Conservation (phyloP, 352 stramenopile genomes). For the Pythium volutum region DNA sequence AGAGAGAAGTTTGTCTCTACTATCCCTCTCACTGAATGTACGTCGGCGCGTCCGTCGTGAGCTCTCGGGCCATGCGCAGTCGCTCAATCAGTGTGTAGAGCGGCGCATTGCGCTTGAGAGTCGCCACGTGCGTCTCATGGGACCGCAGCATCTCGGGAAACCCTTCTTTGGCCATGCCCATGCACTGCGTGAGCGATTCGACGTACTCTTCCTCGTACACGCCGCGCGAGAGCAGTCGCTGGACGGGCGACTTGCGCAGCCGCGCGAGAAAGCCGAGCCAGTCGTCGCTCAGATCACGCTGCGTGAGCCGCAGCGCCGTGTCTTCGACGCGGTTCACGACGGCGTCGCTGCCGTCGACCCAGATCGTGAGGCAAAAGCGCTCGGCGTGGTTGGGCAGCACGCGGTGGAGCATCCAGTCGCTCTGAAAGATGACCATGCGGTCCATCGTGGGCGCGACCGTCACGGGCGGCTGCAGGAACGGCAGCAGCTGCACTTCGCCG, state of each 20-base stretch:
- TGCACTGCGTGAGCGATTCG: constrained; percentile 69
- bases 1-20: constrained; percentile 6
- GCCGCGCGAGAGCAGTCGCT: constrained; percentile 68
- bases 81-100: constrained; percentile 49
- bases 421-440: constrained; percentile 66
- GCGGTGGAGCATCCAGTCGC: constrained; percentile 70
- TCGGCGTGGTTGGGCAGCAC: constrained; percentile 50
- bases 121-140: constrained; percentile 60
- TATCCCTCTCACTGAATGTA: constrained; percentile 27
- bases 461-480: constrained; percentile 58
- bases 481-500: constrained; percentile 73
- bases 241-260: constrained; percentile 53
- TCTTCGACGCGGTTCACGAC: constrained; percentile 53
- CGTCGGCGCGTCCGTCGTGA: constrained; percentile 35
- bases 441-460: constrained; percentile 71
- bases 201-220: constrained; percentile 78
- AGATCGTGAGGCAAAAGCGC: constrained; percentile 67
- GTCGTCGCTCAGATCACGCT: constrained; percentile 48
- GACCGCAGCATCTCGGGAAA: constrained; percentile 59
- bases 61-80: constrained; percentile 44
- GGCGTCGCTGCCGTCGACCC: constrained; percentile 41
- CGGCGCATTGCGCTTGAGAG: constrained; percentile 40
- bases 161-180: constrained; percentile 48
- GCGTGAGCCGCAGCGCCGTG: constrained; percentile 61
- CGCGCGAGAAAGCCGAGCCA: constrained; percentile 65